These are phyloP conservation scores for Fonsecaea nubica DNA, from an alignment of 2,329 filamentous ascomycete genomes.

Conservation along the genomic window DNA sequence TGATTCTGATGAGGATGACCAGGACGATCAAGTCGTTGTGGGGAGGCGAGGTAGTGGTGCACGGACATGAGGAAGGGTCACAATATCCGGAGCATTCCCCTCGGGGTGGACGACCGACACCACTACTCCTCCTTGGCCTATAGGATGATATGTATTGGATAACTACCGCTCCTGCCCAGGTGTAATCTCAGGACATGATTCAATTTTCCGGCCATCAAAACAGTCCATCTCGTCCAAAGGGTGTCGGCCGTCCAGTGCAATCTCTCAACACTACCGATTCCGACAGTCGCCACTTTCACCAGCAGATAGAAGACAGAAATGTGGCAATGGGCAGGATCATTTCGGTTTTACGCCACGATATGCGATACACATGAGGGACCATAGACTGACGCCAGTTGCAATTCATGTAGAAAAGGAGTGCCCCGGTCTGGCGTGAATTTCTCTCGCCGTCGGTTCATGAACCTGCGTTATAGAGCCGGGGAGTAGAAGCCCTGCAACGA, in stretches of 20 bases:
- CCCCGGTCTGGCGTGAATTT: too few species aligned
- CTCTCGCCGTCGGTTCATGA: too few species aligned
- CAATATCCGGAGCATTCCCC: not conserved
- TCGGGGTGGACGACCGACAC: not conserved
- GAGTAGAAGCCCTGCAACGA: not conserved
- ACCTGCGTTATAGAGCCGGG: too few species aligned
- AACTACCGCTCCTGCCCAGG: not conserved
- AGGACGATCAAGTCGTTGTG: conserved; percentile 37
- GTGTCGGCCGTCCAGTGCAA: not conserved
- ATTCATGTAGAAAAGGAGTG: too few species aligned
- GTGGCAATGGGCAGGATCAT: not conserved
- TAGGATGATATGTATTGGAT: not conserved
- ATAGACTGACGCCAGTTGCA: too few species aligned
- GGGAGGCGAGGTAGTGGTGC: conserved; percentile 16
- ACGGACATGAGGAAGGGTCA: conserved; percentile 9
- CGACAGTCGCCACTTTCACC: not conserved
- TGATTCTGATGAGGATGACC: conserved; percentile 69
- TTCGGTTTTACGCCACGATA: too few species aligned
- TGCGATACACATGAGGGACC: too few species aligned
- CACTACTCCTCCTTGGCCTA: not conserved
- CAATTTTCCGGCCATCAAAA: not conserved
- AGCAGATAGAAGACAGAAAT: not conserved
- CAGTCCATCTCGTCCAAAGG: not conserved
- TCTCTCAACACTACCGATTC: not conserved
- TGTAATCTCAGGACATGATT: not conserved